Conservation (phyloP, 768 basidiomycete species). For the Boletales sp. region DNA sequence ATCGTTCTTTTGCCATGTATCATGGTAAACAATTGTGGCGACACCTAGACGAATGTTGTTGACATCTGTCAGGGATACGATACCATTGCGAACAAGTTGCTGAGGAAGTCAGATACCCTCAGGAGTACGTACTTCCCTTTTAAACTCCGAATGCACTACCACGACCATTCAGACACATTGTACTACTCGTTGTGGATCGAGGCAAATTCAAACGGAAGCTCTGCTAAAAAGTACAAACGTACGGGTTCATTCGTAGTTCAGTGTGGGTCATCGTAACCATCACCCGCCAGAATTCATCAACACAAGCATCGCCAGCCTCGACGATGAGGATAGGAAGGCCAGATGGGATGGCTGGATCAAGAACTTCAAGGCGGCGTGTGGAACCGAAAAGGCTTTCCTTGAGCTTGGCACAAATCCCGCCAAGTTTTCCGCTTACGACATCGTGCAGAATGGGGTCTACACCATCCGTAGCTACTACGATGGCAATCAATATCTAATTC, state of each 20-base stretch:
- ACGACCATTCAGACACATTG: neutral
- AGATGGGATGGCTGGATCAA: neutral
- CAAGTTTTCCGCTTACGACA: neutral
- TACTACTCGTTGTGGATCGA: neutral
- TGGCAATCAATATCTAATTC: neutral
- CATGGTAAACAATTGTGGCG: neutral
- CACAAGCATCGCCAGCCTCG: neutral
- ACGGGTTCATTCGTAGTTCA: neutral
- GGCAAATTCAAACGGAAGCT: neutral
- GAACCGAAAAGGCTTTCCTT: neutral
- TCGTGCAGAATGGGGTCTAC: neutral
- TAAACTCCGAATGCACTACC: neutral
- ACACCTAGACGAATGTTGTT: neutral
- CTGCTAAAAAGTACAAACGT: neutral
- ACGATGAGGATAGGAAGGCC: no score
- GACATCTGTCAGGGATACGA: neutral
- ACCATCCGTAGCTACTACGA: neutral
- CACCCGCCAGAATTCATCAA: neutral
- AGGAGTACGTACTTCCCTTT: neutral
- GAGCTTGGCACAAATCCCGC: neutral
- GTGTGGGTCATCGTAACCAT: no score
- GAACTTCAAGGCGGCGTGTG: neutral
- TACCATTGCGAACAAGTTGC: neutral
- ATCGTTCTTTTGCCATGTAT: neutral
- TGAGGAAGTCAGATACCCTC: neutral